Conservation (phyloP, 495 filamentous ascomycete genomes). For the Trichoderma erinaceum region DNA sequence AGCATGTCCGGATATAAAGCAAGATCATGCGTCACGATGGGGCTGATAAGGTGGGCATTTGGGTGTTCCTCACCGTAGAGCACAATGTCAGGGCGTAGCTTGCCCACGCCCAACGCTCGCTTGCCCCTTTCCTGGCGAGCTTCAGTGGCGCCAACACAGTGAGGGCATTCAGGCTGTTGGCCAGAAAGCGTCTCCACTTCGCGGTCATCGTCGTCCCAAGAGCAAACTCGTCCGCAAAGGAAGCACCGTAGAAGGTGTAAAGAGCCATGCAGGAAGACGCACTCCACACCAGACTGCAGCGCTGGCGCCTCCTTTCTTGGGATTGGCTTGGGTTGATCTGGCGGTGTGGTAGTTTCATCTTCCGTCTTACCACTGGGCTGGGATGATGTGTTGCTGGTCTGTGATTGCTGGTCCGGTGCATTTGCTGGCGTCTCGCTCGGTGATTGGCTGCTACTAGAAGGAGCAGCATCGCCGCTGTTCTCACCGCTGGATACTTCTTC, state of each 20-base stretch:
- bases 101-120: slow-evolving; percentile 55
- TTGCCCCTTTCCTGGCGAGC: slow-evolving; percentile 55
- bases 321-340: slow-evolving; percentile 4
- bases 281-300: slow-evolving; percentile 43
- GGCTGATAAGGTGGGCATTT: slow-evolving; percentile 54
- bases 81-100: slow-evolving; percentile 61
- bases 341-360: background rate
- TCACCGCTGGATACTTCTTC: slow-evolving; percentile 10
- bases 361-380: slow-evolving; percentile 10
- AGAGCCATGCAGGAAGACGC: slow-evolving; percentile 62
- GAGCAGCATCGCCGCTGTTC: background rate
- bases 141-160: slow-evolving; percentile 50
- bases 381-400: slow-evolving; percentile 1
- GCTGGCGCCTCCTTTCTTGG: slow-evolving; percentile 11
- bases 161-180: slow-evolving; percentile 55
- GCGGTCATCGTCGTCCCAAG: slow-evolving; percentile 53
- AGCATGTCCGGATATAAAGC: slow-evolving; percentile 55
- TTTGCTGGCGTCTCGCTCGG: slow-evolving; percentile 17
- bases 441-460: slow-evolving; percentile 8
- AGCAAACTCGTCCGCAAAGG: slow-evolving; percentile 50
- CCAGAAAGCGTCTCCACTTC: slow-evolving; percentile 47
- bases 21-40: slow-evolving; percentile 57
- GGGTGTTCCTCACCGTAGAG: slow-evolving; percentile 68
- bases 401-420: slow-evolving; percentile 22
- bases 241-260: slow-evolving; percentile 55